Percentiles rank a stretch among this genome's conserved stretches.
phyloP scores from a whole-genome alignment of 257 asterid genomes.

The Capsicum baccatum region DNA sequence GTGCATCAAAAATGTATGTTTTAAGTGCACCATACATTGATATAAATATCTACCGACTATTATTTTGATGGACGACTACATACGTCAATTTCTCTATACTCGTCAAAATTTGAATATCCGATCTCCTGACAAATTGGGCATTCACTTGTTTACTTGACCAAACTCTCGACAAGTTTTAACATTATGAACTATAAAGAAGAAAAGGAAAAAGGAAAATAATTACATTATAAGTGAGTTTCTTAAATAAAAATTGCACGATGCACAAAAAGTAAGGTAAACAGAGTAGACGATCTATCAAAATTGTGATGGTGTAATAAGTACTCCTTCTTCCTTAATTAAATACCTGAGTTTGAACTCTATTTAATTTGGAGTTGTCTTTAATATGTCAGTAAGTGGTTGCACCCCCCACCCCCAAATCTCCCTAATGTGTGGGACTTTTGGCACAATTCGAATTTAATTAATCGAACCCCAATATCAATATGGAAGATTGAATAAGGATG shows the following conservation, averaged over 20 bases:
- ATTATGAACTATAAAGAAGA: too few species aligned
- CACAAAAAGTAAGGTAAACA: neutral
- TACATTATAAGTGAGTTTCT: neutral
- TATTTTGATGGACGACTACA: too few species aligned
- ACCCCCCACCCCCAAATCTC: neutral
- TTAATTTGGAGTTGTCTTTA: neutral
- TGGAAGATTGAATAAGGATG: accelerated
- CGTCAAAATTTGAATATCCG: too few species aligned
- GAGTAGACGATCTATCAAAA: neutral
- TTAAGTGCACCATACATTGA: too few species aligned
- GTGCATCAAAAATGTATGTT: too few species aligned
- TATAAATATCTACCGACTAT: too few species aligned
- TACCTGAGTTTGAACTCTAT: accelerated
- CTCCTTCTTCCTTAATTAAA: neutral
- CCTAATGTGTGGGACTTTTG: neutral
- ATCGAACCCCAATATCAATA: neutral
- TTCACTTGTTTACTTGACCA: too few species aligned
- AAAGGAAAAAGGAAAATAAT: too few species aligned
- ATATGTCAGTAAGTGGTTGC: neutral
- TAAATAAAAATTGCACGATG: neutral
- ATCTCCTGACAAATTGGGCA: too few species aligned
- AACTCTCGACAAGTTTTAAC: too few species aligned
- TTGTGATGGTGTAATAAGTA: neutral
- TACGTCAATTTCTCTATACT: too few species aligned
- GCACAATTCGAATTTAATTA: neutral